Conservation (phyloP, 1,284 basidiomycete genomes). For the Garcileccinum viscosum region DNA sequence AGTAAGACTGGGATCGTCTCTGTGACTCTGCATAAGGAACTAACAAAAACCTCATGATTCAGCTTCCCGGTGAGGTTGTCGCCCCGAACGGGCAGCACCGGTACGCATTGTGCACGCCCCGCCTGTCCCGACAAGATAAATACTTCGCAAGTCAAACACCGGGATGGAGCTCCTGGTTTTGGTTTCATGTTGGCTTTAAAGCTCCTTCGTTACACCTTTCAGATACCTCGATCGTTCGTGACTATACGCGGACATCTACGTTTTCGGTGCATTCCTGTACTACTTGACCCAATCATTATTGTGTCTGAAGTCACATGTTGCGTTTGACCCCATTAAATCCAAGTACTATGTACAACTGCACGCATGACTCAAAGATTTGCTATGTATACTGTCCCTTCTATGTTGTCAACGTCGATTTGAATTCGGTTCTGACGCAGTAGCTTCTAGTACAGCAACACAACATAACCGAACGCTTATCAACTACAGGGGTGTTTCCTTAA, state of each 20-base stretch:
- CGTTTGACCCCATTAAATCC: too few species aligned
- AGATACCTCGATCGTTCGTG: not conserved
- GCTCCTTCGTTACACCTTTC: not conserved
- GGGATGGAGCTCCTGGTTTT: not conserved
- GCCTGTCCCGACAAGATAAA: not conserved
- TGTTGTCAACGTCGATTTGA: not conserved
- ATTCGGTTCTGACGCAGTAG: not conserved
- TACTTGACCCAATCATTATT: not conserved
- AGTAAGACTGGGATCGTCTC: slow-evolving; percentile 2
- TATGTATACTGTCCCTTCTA: too few species aligned
- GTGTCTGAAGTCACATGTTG: not conserved
- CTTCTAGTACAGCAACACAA: not conserved
- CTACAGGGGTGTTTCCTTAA: not conserved
- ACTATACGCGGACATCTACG: too few species aligned
- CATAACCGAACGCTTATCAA: not conserved
- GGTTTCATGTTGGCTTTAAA: not conserved
- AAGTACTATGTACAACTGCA: too few species aligned
- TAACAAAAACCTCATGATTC: not conserved
- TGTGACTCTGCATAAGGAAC: not conserved
- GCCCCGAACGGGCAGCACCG: not conserved
- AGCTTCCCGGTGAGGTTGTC: slow-evolving; percentile 1
- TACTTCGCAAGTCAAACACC: too few species aligned
- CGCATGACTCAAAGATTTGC: not conserved
- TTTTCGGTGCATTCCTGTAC: not conserved
- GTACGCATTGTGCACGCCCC: too few species aligned